Conservation (phyloP, 1,284 basidiomycete genomes). For the Tetrapyrgos nigripes region DNA sequence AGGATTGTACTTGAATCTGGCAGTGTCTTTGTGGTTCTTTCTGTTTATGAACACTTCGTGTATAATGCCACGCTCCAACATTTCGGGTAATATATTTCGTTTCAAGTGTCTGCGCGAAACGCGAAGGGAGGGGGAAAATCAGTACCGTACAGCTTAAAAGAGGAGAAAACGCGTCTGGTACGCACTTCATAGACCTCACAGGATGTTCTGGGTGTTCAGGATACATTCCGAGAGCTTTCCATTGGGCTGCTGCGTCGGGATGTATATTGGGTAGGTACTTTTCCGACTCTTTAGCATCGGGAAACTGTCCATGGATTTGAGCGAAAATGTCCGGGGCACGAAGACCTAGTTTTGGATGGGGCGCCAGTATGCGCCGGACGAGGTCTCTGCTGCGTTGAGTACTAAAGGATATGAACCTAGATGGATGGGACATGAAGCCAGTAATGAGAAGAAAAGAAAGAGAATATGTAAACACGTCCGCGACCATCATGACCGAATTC, state of each 20-base stretch:
- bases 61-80: too few species aligned
- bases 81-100: not conserved
- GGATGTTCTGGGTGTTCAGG: conserved; percentile 19
- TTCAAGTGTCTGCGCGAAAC: too few species aligned
- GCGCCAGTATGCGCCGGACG: conserved; percentile 13
- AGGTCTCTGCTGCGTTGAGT: conserved; percentile 12
- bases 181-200: conserved; percentile 25
- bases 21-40: not conserved
- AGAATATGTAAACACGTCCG: too few species aligned
- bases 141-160: not conserved
- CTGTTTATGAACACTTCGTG: too few species aligned
- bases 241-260: not conserved
- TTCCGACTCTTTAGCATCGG: conserved; percentile 12
- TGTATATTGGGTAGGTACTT: not conserved
- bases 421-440: not conserved
- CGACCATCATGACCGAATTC: not conserved
- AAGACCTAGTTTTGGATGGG: conserved; percentile 16
- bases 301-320: conserved; percentile 11
- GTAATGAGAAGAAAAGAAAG: too few species aligned
- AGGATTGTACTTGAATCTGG: not conserved
- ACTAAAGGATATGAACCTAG: conserved; percentile 20
- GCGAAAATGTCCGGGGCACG: conserved; percentile 18
- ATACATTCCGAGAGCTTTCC: not conserved
- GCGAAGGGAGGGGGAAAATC: not conserved
- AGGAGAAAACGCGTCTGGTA: not conserved